These are phyloP conservation scores for Berkeleyomyces basicola DNA, from an alignment of 2,329 filamentous ascomycete genomes.

Conservation along the genomic window DNA sequence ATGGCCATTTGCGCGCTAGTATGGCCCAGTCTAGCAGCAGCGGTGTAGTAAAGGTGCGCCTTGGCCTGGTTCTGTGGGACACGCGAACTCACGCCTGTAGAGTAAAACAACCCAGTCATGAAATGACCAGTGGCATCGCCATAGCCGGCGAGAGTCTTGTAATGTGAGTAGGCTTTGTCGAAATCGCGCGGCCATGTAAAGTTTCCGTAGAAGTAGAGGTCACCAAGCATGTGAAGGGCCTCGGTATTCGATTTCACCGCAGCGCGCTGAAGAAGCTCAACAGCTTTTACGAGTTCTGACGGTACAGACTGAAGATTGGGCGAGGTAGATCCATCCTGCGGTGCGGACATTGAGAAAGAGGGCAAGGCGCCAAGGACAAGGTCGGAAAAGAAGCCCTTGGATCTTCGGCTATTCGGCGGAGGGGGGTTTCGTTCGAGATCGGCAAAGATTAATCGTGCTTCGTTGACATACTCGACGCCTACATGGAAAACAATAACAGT, in stretches of 20 bases:
- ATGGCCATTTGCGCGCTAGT: slow-evolving; percentile 85
- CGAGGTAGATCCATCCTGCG: slow-evolving; percentile 2
- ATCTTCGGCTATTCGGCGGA: background rate
- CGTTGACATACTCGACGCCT: slow-evolving; percentile 9
- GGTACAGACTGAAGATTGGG: background rate
- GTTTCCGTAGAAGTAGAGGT: slow-evolving; percentile 96
- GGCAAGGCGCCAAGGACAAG: slow-evolving; percentile 5
- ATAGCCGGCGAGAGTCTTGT: slow-evolving; percentile 56
- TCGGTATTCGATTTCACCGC: slow-evolving; percentile 50
- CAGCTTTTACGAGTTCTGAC: slow-evolving; percentile 25
- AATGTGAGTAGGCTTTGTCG: slow-evolving; percentile 60
- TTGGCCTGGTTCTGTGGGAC: slow-evolving; percentile 79
- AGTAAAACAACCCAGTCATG: slow-evolving; percentile 92
- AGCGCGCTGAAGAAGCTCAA: slow-evolving; percentile 35
- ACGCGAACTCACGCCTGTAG: slow-evolving; percentile 70
- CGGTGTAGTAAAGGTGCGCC: slow-evolving; percentile 84
- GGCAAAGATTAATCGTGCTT: slow-evolving; percentile 10
- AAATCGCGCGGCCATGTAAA: slow-evolving; percentile 77
- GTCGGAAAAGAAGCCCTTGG: slow-evolving; percentile 1
- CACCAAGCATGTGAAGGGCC: slow-evolving; percentile 74
- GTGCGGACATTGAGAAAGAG: slow-evolving; percentile 10
- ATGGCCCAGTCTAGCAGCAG: slow-evolving; percentile 72
- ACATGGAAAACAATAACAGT: background rate
- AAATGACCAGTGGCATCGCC: slow-evolving; percentile 89
- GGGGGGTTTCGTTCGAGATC: slow-evolving; percentile 10